Evolutionary conservation across 768 basidiomycete species (phyloP), one percentile per base, ranked within the genome.

Genomic region (Serendipita vermifera): DNA sequence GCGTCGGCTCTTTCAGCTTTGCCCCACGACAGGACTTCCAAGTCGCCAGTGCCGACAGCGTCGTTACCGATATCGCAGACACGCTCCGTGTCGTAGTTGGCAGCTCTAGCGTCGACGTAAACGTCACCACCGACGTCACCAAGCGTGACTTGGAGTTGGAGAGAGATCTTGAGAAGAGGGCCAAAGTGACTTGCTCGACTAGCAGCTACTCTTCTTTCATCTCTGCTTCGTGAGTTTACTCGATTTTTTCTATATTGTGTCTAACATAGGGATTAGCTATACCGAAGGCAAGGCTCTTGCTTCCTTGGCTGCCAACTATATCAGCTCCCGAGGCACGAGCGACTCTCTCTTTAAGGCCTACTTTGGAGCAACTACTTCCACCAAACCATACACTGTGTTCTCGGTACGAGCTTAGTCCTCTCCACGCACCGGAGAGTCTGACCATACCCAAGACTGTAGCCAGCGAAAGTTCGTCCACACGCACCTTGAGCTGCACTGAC

Each of bases 401-500:
- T 69, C 66, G 46, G 46, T 51, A 15, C 24, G 46, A 9, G 9
- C 26, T 5, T 41, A 41, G 17, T 17, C 15, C 3, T 31, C 31
- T 13, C 29, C 11, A n/a, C n/a, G n/a, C n/a, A n/a, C n/a, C n/a
- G n/a, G n/a, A n/a, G n/a, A n/a, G n/a, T 51, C 46, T 51, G 27
- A 5, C 9, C 6, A 22, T 51, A 51, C 29, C 29, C 2, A 43
- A 51, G 56, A 67, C 68, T 51, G 73, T 75, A 33, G 70, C 70
- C 14, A 66, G 60, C 58, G 75, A 75, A 63, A 70, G 67, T 63
- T 73, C 73, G 7, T 54, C 59, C 43, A 63, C 65, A 38, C 67
- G 74, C 56, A 73, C 73, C 68, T 63, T 77, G 58, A 71, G 65
- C 66, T 77, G 75, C 63, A 59, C 59, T 27, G 75, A 75, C 60